Evolutionary conservation across 768 basidiomycete species (phyloP), one percentile per base, ranked within the genome.

Genomic region (Trametes sanguinea): DNA sequence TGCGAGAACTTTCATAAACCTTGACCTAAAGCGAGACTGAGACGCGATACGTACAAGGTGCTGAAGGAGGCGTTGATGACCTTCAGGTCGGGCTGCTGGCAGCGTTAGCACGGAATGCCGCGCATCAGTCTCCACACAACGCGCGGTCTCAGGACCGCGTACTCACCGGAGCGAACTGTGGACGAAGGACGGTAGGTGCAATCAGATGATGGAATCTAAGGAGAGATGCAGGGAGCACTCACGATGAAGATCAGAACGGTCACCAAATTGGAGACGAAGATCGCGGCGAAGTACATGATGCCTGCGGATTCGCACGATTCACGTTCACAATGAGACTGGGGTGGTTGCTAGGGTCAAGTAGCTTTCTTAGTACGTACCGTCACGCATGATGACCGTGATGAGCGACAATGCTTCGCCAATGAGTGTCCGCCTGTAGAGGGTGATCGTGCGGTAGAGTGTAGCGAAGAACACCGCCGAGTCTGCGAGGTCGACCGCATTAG

Each of bases 31-130:
- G 39, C 6, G 4, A 35, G n/a, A 16, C 8, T 1, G 17, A 22
- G 11, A 37, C 32, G 50, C n/a, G 33, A 13, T 33, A n/a, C 67
- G n/a, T 59, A 69, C 69, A 71, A 42, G 13, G 68, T 71, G 46
- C 69, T 71, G 67, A 71, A 71, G 39, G 68, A 69, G 4, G 69
- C 69, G 54, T 71, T 71, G 43, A 71, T 63, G 53, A 64, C 69
- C 54, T 71, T 71, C 32, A 71, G 58, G 51, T 68, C 69, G 51
- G 60, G 52, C 69, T 71, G 57, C 35, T 43, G 10, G 22, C 54
- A 0, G 40, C 39, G 52, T 48, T 9, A 55, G 43, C 58, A 64
- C 42, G 45, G 44, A 32, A 14, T 17, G 11, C 42, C 58, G 55
- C 30, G 46, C 43, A 37, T 51, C 13, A 45, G 22, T 39, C 43